Evolutionary conservation across 768 basidiomycete genomes (phyloP), one percentile per base, ranked within the genome.

Genomic region (Auricularia auricula-judae): DNA sequence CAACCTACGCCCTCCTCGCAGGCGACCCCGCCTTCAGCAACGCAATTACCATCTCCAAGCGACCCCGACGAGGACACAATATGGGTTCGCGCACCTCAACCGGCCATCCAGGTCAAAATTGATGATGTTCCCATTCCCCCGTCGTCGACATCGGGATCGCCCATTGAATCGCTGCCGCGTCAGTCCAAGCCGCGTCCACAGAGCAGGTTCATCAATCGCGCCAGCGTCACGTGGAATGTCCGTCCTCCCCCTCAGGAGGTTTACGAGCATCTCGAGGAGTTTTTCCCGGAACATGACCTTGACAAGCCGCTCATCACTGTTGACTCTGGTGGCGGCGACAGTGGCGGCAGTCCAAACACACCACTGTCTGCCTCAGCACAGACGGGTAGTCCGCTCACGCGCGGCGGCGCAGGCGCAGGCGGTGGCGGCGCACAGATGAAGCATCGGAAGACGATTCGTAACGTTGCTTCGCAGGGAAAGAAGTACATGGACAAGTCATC

Each of bases 231-330:
- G 29, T 97, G 93, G 94, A 89, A 91, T 42, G 86, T 88, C 66
- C 90, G 94, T 69, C 95, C 95, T 36, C 85, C 87, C 54, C 86
- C 94, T 0, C 97, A 98, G 76, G 89, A 91, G 68, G 89, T 99
- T 54, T 93, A 93, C 72, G 89, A 98, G 54, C 86, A 90, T 64
- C 81, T 99, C 7, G 92, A 98, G 69, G 86, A 89, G 66, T 98
- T 92, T 79, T 99, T 99, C 81, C 95, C 96, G 0, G 87, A 90
- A 67, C 92, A 97, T 72, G 94, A 98, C 71, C 84, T 98, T 59
- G 97, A 98, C 74, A 90, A 93, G 72, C 94, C 95, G 2, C 88
- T 98, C 67, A 89, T 98, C 63, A 11, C 61, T 65, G 1, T 58
- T 64, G 11, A 36, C 62, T 7, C 23, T 8, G 56, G 56, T 4